Percentiles rank a stretch among this genome's conserved stretches.
These are phyloP conservation scores for Ophiostoma sp. DNA, from an alignment of 2,329 filamentous ascomycete species.

Conservation along the genomic window DNA sequence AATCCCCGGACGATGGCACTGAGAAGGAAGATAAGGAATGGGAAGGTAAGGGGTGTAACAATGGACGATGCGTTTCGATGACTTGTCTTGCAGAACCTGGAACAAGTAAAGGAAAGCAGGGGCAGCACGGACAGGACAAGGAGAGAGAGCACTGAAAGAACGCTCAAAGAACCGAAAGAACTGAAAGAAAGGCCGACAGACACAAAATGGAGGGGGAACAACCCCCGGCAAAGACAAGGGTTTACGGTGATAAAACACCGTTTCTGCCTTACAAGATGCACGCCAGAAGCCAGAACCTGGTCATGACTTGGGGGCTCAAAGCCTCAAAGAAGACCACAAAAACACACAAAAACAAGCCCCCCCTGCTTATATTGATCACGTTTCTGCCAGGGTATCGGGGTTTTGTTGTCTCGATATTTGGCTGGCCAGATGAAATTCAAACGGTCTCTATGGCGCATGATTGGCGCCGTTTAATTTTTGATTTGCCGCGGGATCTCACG, in stretches of 20 bases:
- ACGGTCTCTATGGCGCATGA: background rate
- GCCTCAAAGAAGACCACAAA: background rate
- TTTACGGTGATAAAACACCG: background rate
- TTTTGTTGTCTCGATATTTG: background rate
- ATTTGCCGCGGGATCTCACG: background rate
- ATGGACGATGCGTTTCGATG: background rate
- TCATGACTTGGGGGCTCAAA: background rate
- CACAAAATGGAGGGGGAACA: background rate
- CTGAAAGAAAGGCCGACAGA: background rate
- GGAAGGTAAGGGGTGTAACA: background rate
- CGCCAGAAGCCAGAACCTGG: slow-evolving; percentile 3
- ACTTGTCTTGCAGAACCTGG: background rate
- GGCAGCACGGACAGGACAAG: background rate
- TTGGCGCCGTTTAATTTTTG: background rate
- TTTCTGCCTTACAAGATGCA: slow-evolving; percentile 8
- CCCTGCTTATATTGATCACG: background rate
- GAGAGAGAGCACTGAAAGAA: background rate
- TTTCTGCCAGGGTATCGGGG: background rate
- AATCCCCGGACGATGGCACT: background rate
- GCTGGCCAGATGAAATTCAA: background rate
- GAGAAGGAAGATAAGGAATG: background rate
- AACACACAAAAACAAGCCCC: background rate
- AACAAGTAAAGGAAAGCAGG: background rate
- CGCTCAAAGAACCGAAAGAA: background rate
- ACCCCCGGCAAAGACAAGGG: background rate